Conservation (phyloP, 148 eudicot species). For the Vaccinium corymbosum region DNA sequence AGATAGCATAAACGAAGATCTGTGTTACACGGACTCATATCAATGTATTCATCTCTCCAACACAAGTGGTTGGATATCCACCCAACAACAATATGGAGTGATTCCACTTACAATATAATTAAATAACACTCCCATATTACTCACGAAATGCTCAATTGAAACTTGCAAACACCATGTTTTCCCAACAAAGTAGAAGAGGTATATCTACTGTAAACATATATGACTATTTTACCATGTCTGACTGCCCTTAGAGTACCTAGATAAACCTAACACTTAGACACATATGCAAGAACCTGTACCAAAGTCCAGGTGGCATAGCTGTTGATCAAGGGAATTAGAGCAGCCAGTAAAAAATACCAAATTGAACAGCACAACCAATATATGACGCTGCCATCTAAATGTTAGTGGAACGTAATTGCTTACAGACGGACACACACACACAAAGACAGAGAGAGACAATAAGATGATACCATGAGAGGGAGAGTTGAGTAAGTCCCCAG, state of each 20-base stretch:
- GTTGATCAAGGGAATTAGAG: not conserved
- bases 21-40: not conserved
- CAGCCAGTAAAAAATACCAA: not conserved
- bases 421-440: not conserved
- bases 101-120: not conserved
- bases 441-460: not conserved
- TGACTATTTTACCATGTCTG: not conserved
- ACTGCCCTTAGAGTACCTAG: not conserved
- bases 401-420: not conserved
- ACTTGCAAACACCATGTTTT: not conserved
- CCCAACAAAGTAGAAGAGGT: not conserved
- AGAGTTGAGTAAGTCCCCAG: constrained; percentile 65
- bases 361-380: not conserved
- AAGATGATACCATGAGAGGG: constrained; percentile 77
- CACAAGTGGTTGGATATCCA: not conserved
- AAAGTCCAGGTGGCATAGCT: not conserved
- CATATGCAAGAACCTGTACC: not conserved
- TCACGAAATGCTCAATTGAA: not conserved
- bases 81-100: not conserved
- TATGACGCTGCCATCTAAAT: not conserved
- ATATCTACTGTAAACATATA: not conserved
- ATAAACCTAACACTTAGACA: not conserved
- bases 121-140: not conserved
- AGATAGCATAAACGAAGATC: not conserved
- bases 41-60: not conserved